Evolutionary conservation across 2,329 filamentous ascomycete genomes (phyloP).

Genomic region (Diaporthe longicolla): DNA sequence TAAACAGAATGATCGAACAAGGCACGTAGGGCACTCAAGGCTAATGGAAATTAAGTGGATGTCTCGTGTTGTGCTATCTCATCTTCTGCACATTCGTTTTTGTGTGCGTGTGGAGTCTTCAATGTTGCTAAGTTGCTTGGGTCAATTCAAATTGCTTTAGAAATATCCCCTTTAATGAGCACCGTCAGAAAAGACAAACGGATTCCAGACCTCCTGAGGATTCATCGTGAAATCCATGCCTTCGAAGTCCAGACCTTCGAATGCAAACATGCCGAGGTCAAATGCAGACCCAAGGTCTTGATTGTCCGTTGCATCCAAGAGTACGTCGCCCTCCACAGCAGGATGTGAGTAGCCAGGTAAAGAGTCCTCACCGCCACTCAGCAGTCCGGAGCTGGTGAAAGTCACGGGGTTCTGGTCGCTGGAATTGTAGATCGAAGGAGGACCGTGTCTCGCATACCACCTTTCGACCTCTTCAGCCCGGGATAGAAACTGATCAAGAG

Average conservation of each 20-base stretch:
- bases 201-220: conserved; percentile 9
- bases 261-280: not conserved
- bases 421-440: not conserved
- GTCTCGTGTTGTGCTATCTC: no score
- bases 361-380: rapidly evolving
- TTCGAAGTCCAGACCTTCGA: conserved; percentile 4
- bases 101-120: no score
- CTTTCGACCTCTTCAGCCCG: conserved; percentile 11
- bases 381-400: not conserved
- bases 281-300: not conserved
- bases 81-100: no score
- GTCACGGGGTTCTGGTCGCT: not conserved
- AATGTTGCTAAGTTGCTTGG: no score
- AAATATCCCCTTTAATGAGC: not conserved
- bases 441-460: not conserved
- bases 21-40: no score
- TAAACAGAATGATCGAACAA: no score
- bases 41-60: no score
- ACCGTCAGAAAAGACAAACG: conserved; percentile 6
- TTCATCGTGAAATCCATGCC: not conserved
- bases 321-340: not conserved
- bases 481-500: not conserved
- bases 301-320: not conserved
- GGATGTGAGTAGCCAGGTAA: not conserved
- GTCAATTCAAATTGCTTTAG: no score